Percentiles rank a stretch among this genome's conserved stretches.
phyloP scores from a whole-genome alignment of 2,329 filamentous ascomycete genomes.

The Pseudogymnoascus sp. region DNA sequence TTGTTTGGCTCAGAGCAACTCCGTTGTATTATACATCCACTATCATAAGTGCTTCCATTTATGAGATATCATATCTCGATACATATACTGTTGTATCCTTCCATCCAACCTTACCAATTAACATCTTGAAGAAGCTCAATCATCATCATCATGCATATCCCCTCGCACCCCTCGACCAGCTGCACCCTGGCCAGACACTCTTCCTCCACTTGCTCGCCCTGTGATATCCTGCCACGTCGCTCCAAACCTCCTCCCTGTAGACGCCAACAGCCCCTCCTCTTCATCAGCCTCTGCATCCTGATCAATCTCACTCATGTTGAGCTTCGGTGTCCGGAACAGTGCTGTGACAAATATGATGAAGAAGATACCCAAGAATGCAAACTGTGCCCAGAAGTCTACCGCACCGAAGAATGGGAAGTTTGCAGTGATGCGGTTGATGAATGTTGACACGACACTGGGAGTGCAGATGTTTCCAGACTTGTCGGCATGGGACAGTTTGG shows the following conservation, averaged over 20 bases:
- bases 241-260: conserved; percentile 72
- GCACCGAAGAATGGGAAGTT: conserved; percentile 95
- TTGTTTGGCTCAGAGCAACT: neutral
- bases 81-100: neutral
- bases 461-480: conserved; percentile 79
- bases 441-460: conserved; percentile 82
- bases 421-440: conserved; percentile 84
- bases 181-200: neutral
- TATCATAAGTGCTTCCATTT: neutral
- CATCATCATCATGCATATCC: conserved; percentile 1
- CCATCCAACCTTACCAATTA: neutral
- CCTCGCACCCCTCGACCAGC: neutral
- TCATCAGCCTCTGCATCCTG: conserved; percentile 87
- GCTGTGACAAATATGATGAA: conserved; percentile 72
- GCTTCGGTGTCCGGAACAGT: conserved; percentile 70
- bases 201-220: conserved; percentile 20
- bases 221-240: conserved; percentile 87
- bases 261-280: conserved; percentile 84
- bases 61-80: neutral
- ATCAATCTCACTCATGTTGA: conserved; percentile 73
- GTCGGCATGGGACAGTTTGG: conserved; percentile 65
- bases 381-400: conserved; percentile 94
- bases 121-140: neutral
- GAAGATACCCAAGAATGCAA: conserved; percentile 80
- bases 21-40: neutral